These are phyloP conservation scores for Oryza longistaminata DNA, from an alignment of 176 grass and related monocot species.

Conservation along the genomic window DNA sequence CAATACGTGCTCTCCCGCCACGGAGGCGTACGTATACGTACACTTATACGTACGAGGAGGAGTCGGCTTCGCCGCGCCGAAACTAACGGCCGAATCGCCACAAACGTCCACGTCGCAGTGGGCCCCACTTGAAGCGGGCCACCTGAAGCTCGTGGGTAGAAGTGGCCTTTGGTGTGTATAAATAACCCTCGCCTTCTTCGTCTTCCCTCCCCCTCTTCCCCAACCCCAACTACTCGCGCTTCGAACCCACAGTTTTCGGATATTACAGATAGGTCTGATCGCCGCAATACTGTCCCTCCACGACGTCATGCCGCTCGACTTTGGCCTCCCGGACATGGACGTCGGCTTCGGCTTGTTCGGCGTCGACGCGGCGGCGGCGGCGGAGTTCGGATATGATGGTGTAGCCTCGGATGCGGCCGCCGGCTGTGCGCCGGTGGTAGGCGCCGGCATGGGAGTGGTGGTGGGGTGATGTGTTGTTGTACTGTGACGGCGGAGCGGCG, in stretches of 20 bases:
- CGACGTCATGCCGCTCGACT: constrained; percentile 34
- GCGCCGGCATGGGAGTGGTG: neutral
- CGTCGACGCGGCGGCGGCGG: neutral
- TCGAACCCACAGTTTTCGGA: neutral
- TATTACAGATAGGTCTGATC: neutral
- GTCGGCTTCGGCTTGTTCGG: neutral
- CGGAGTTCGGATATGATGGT: neutral
- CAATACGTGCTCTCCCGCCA: too few species aligned
- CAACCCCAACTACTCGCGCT: neutral
- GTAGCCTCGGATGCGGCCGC: too few species aligned
- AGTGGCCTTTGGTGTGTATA: constrained; percentile 2
- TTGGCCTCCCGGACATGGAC: constrained; percentile 27
- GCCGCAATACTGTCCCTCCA: constrained; percentile 32
- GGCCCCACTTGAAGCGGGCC: neutral
- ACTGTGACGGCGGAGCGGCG: neutral
- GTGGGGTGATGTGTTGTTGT: too few species aligned
- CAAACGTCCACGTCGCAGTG: neutral
- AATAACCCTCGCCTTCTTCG: constrained; percentile 6
- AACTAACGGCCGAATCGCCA: neutral
- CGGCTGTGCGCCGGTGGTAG: neutral
- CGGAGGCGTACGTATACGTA: neutral
- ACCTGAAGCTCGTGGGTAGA: neutral
- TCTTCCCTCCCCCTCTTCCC: constrained; percentile 12
- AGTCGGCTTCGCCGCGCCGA: neutral
- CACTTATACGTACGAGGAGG: neutral